Evolutionary conservation across 106 monocot genomes (phyloP).

Genomic region (Gastrodia elata): DNA sequence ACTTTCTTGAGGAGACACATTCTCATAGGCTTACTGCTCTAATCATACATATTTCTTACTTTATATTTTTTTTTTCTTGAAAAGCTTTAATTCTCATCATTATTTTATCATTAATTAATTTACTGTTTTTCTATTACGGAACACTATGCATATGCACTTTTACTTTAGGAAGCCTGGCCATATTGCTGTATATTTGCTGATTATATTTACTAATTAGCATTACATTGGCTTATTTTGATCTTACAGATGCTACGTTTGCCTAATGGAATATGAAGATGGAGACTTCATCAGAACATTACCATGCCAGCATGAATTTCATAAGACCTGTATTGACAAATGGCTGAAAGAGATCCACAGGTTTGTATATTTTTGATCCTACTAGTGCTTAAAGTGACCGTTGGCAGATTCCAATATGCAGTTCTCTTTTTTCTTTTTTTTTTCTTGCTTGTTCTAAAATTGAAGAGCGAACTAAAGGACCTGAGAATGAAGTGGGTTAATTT

Average conservation of each 20-base stretch:
- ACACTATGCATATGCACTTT: background rate
- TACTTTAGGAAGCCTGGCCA: background rate
- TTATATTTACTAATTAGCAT: background rate
- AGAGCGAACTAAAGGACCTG: too few relatives aligned
- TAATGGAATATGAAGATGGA: conserved; percentile 88
- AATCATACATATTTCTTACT: background rate
- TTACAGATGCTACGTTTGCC: conserved; percentile 76
- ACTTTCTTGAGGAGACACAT: background rate
- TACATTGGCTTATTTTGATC: background rate
- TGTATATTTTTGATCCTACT: background rate
- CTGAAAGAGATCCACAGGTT: conserved; percentile 97
- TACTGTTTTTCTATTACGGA: background rate
- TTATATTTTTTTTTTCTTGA: background rate
- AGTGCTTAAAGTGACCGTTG: background rate
- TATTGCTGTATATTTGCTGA: background rate
- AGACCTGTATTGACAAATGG: conserved; percentile 84
- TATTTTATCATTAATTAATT: background rate
- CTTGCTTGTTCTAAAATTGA: background rate
- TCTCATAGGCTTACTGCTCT: background rate
- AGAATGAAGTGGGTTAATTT: too few relatives aligned
- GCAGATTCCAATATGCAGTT: background rate
- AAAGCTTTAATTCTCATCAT: background rate
- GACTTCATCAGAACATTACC: conserved; percentile 66
- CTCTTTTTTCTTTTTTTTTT: background rate
- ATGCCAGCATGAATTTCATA: conserved; percentile 91